Conservation (phyloP, 2,329 filamentous ascomycete species). For the Aspergillus quadrilineatus region DNA sequence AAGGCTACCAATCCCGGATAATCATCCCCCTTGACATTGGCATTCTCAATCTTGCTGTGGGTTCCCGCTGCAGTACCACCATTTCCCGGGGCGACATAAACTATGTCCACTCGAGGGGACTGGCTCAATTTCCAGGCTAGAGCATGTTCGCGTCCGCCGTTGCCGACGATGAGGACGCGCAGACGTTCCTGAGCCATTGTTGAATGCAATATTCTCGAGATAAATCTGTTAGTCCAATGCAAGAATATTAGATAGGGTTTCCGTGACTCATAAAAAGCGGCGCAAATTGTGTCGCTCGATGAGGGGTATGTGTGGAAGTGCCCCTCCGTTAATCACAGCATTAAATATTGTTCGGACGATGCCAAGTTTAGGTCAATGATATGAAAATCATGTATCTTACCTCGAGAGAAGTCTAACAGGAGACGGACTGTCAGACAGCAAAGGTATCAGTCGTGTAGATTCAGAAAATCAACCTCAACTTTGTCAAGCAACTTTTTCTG, state of each 20-base stretch:
- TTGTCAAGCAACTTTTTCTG: constrained; percentile 15
- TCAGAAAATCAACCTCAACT: neutral
- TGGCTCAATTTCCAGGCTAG: constrained; percentile 91
- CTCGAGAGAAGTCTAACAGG: constrained; percentile 19
- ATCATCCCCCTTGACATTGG: constrained; percentile 70
- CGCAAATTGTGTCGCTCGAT: neutral
- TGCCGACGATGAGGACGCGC: constrained; percentile 82
- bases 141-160: constrained; percentile 91
- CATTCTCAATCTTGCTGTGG: constrained; percentile 66
- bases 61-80: constrained; percentile 70
- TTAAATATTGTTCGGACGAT: too few species aligned
- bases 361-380: neutral
- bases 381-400: constrained; percentile 13
- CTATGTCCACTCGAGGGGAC: constrained; percentile 73
- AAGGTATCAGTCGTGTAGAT: neutral
- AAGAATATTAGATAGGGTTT: neutral
- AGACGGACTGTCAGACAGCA: constrained; percentile 16
- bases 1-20: constrained; percentile 75
- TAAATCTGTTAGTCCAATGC: constrained; percentile 9
- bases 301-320: constrained; percentile 12
- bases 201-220: constrained; percentile 20
- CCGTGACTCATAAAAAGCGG: neutral
- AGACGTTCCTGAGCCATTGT: constrained; percentile 51
- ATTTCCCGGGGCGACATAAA: constrained; percentile 72
- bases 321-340: constrained; percentile 14